A percentile compares a stretch with the other conserved stretches of the same genome.
phyloP scores from a whole-genome alignment of 164 flowering plant genomes.

The Cinnamomum micranthum region DNA sequence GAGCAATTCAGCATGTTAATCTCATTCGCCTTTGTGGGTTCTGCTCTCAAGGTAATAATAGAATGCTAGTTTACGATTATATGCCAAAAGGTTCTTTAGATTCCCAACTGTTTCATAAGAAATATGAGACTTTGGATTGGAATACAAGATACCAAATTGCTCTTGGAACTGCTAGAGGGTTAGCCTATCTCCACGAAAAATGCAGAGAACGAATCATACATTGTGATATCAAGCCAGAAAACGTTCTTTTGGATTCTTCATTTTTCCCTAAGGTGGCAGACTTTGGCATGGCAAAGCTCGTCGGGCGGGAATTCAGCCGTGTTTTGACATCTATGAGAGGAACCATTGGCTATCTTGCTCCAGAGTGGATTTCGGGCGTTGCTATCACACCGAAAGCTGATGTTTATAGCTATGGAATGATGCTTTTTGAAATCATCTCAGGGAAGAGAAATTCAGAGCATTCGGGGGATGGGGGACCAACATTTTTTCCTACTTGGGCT shows the following conservation, averaged over 20 bases:
- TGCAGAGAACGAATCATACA: constrained; percentile 9
- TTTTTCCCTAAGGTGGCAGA: constrained; percentile 9
- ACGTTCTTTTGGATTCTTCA: constrained; percentile 6
- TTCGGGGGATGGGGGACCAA: neutral
- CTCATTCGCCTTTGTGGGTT: constrained; percentile 50
- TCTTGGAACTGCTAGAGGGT: constrained; percentile 3
- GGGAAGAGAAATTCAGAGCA: constrained; percentile 10
- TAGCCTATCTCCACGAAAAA: constrained; percentile 1
- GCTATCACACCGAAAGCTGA: constrained; percentile 12
- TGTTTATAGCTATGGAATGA: constrained; percentile 13
- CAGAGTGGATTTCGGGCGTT: constrained; percentile 12
- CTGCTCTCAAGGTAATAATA: constrained; percentile 38
- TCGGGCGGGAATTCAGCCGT: constrained; percentile 10
- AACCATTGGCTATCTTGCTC: constrained; percentile 14
- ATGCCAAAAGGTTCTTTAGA: constrained; percentile 51
- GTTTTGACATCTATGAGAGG: constrained; percentile 15
- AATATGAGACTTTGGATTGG: constrained; percentile 1
- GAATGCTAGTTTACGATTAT: constrained; percentile 46
- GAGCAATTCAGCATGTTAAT: constrained; percentile 53
- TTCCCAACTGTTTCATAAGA: constrained; percentile 23
- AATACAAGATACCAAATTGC: constrained; percentile 7
- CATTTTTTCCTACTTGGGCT: constrained; percentile 2
- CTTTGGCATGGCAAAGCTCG: constrained; percentile 13
- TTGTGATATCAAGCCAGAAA: constrained; percentile 12
- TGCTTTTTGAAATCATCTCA: constrained; percentile 11